phyloP scores from a whole-genome alignment of 2,329 filamentous ascomycete species.

The Fragosphaeria purpurea region DNA sequence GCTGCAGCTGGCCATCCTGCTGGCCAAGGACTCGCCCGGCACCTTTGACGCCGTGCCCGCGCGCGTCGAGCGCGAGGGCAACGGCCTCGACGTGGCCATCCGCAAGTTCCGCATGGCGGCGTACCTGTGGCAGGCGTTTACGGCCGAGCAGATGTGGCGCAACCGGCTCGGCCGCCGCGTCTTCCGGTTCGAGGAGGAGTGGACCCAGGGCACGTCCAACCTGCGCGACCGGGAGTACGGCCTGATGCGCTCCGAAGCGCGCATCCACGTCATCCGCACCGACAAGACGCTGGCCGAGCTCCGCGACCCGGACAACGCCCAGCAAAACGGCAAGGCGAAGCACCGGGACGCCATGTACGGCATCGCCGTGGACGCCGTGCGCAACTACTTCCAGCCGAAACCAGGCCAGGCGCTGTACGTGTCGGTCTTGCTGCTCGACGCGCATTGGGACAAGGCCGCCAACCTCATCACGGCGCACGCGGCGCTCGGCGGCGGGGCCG shows the following conservation, averaged over 20 bases:
- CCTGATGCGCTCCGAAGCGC: constrained; percentile 81
- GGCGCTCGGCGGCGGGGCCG: constrained; percentile 64
- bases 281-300: constrained; percentile 81
- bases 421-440: constrained; percentile 74
- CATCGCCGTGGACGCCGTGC: constrained; percentile 70
- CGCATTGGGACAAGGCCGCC: constrained; percentile 69
- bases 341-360: constrained; percentile 64
- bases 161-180: constrained; percentile 76
- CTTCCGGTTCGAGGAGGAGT: constrained; percentile 91
- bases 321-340: constrained; percentile 62
- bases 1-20: constrained; percentile 76
- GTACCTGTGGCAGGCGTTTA: constrained; percentile 95
- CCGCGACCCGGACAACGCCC: constrained; percentile 64
- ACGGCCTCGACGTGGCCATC: constrained; percentile 68
- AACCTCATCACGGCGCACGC: constrained; percentile 72
- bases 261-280: constrained; percentile 73
- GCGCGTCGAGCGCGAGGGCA: constrained; percentile 67
- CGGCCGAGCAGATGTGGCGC: constrained; percentile 89
- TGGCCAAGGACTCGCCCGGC: constrained; percentile 78
- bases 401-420: constrained; percentile 81
- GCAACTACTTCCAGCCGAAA: constrained; percentile 61
- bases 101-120: constrained; percentile 91
- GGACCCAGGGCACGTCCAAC: constrained; percentile 75
- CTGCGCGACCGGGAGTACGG: constrained; percentile 60
- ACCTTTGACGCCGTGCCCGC: constrained; percentile 77